A percentile compares a stretch with the other conserved stretches of the same genome.
Evolutionary conservation across 257 asterid species (phyloP).

Genomic region (Mitragyna speciosa): DNA sequence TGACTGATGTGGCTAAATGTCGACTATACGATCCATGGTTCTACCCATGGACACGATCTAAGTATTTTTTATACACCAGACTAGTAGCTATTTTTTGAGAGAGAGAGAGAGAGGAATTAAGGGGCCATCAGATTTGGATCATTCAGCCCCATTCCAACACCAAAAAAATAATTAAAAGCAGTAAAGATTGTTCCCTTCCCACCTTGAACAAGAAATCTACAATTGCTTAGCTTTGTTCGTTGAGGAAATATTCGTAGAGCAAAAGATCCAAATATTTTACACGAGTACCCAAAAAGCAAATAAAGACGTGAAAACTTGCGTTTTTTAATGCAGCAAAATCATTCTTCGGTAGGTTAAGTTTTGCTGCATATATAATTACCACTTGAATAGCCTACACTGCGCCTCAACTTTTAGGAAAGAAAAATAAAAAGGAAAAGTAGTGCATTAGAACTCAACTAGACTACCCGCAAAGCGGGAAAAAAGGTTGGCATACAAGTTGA

Average conservation of each 20-base stretch:
- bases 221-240: too few relatives aligned
- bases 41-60: too few relatives aligned
- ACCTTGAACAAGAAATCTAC: too few relatives aligned
- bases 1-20: too few relatives aligned
- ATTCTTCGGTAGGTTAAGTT: constrained; percentile 52
- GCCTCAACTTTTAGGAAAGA: constrained; percentile 22
- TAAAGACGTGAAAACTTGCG: constrained; percentile 34
- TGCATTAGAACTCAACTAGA: neutral
- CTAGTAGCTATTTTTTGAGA: too few relatives aligned
- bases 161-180: too few relatives aligned
- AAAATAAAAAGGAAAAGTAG: neutral
- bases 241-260: too few relatives aligned
- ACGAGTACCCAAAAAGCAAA: constrained; percentile 11
- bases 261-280: neutral
- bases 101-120: neutral
- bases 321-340: constrained; percentile 66
- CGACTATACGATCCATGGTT: too few relatives aligned
- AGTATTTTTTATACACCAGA: too few relatives aligned
- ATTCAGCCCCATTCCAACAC: too few relatives aligned
- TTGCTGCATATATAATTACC: constrained; percentile 78
- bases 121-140: neutral
- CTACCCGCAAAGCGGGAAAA: constrained; percentile 70
- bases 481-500: constrained; percentile 47
- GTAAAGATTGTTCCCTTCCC: too few relatives aligned
- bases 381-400: constrained; percentile 59